Percentiles rank a stretch among this genome's conserved stretches.
phyloP scores from a whole-genome alignment of 1,284 basidiomycete genomes.

The Tremellales sp. region DNA sequence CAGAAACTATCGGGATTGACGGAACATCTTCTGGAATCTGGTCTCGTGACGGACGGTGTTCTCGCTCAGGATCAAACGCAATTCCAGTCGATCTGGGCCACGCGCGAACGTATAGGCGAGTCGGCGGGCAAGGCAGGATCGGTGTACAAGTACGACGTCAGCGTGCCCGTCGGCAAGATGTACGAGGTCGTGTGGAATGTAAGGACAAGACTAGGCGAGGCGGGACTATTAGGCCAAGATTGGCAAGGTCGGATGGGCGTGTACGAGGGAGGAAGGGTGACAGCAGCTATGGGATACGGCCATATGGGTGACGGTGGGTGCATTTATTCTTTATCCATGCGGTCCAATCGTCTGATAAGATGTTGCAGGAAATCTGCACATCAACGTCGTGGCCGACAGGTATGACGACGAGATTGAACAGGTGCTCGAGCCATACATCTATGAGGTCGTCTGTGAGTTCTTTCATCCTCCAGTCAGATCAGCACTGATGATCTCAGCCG shows the following conservation, averaged over 20 bases:
- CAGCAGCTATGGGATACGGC: conserved; percentile 85
- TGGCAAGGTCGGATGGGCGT: conserved; percentile 51
- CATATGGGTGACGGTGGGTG: conserved; percentile 89
- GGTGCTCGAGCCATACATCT: conserved; percentile 91
- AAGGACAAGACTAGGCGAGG: conserved; percentile 65
- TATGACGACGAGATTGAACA: conserved; percentile 81
- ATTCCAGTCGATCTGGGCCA: conserved; percentile 82
- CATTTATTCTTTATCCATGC: not conserved
- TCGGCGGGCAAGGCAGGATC: conserved; percentile 91
- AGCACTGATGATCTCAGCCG: conserved; percentile 23
- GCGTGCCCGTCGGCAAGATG: conserved; percentile 83
- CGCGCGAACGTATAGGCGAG: conserved; percentile 93
- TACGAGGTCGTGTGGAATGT: conserved; percentile 83
- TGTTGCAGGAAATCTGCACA: conserved; percentile 90
- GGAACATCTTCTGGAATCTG: conserved; percentile 71
- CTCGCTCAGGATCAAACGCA: conserved; percentile 89
- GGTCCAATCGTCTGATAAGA: not conserved
- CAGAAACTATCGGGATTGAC: conserved; percentile 85
- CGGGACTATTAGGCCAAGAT: conserved; percentile 59
- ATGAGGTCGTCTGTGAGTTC: conserved; percentile 68
- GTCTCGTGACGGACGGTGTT: conserved; percentile 84
- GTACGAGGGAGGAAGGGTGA: conserved; percentile 58
- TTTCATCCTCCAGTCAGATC: not conserved
- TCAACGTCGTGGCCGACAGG: conserved; percentile 84
- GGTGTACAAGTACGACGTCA: conserved; percentile 97